Conservation (phyloP, 2,329 filamentous ascomycete species). For the Fusarium setosum region DNA sequence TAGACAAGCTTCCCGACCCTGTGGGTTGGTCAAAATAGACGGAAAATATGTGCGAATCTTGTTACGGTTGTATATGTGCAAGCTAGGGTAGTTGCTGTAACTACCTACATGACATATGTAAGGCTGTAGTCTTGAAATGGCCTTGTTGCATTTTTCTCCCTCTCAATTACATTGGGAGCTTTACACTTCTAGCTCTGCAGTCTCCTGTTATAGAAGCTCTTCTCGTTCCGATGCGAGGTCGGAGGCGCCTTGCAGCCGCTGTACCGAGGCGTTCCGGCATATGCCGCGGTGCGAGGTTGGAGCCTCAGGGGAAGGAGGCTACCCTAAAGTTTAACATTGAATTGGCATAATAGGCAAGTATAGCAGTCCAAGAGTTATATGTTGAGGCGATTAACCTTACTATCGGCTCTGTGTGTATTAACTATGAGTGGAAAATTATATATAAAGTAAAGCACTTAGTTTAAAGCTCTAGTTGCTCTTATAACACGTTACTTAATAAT, state of each 20-base stretch:
- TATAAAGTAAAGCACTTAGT: too few species aligned
- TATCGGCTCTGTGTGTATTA: too few species aligned
- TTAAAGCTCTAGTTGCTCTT: too few species aligned
- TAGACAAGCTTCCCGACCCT: slow-evolving; percentile 22
- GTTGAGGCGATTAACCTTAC: neutral
- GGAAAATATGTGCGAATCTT: slow-evolving; percentile 15
- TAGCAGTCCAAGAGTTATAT: neutral
- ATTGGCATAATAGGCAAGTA: neutral
- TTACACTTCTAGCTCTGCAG: too few species aligned
- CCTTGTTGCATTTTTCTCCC: too few species aligned
- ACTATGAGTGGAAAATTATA: too few species aligned
- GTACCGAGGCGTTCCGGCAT: neutral
- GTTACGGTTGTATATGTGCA: neutral
- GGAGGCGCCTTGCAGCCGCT: neutral
- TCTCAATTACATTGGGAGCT: too few species aligned
- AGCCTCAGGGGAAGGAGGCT: neutral
- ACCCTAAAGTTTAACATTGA: neutral
- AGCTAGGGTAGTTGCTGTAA: neutral
- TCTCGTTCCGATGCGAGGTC: neutral
- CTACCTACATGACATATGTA: neutral
- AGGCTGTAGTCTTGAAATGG: neutral
- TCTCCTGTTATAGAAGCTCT: neutral
- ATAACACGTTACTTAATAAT: too few species aligned
- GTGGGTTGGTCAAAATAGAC: slow-evolving; percentile 34
- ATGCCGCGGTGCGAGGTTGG: neutral